Evolutionary conservation across 1,284 basidiomycete genomes (phyloP).

Genomic region (Exobasidium cylindrosporum): DNA sequence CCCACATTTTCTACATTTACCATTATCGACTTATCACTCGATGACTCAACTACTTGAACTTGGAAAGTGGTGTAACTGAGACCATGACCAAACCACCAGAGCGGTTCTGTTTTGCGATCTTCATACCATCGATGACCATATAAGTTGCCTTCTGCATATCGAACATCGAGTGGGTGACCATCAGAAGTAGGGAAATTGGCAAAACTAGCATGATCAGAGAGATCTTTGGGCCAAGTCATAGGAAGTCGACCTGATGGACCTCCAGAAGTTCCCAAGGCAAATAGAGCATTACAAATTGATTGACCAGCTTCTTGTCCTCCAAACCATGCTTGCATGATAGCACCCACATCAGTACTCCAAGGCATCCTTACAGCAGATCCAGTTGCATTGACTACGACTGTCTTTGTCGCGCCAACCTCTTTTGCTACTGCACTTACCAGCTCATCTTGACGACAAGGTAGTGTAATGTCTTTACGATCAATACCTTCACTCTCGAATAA

Average conservation of each 20-base stretch:
- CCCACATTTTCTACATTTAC: neutral
- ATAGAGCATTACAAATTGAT: neutral
- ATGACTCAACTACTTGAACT: too few relatives aligned
- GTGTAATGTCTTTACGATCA: conserved; percentile 9
- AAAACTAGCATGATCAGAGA: neutral
- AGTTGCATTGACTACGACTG: conserved; percentile 11
- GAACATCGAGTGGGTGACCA: neutral
- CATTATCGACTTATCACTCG: too few relatives aligned
- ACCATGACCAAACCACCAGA: conserved; percentile 1
- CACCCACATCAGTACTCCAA: neutral
- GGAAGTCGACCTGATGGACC: conserved; percentile 2
- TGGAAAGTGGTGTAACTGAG: too few relatives aligned
- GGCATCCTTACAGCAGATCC: conserved; percentile 15
- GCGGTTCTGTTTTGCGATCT: neutral
- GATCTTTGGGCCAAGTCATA: neutral
- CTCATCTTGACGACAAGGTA: conserved; percentile 11
- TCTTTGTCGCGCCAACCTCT: neutral
- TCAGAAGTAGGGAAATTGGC: neutral
- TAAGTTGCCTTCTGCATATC: neutral
- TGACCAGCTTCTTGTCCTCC: conserved; percentile 15
- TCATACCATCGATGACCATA: conserved; percentile 2
- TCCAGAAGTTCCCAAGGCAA: neutral
- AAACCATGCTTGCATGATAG: conserved; percentile 14
- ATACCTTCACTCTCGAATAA: conserved; percentile 14
- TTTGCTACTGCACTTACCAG: conserved; percentile 8